Conservation (phyloP, 2,329 filamentous ascomycete species). For the Amphichorda felina region DNA sequence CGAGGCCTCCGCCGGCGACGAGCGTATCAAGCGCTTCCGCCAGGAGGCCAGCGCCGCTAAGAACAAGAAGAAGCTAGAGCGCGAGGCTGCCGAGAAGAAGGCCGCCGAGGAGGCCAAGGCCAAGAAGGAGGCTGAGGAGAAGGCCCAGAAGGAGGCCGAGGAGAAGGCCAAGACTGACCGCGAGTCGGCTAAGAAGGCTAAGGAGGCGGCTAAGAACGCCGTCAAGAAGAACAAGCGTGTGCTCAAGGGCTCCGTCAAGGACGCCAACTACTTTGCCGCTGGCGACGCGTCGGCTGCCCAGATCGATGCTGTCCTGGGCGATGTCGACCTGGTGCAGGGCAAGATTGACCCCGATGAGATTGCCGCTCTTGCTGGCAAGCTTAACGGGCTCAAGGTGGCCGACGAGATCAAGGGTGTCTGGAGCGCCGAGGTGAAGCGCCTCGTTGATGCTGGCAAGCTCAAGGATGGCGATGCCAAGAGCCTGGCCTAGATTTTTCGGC, state of each 20-base stretch:
- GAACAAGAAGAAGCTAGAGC: constrained; percentile 88
- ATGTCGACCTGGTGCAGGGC: constrained; percentile 76
- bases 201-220: constrained; percentile 96
- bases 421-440: constrained; percentile 62
- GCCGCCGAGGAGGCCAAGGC: constrained; percentile 74
- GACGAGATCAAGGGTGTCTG: constrained; percentile 81
- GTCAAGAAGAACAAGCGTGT: constrained; percentile 99
- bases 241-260: constrained; percentile 86
- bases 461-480: constrained; percentile 73
- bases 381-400: constrained; percentile 67
- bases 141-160: constrained; percentile 72
- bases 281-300: constrained; percentile 62
- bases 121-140: constrained; percentile 74
- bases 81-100: constrained; percentile 83
- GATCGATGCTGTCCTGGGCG: constrained; percentile 72
- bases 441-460: constrained; percentile 73
- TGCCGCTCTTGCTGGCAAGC: constrained; percentile 67
- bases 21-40: constrained; percentile 95
- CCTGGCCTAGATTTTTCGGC: constrained; percentile 48
- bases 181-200: constrained; percentile 84
- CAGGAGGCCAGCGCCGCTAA: constrained; percentile 85
- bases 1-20: constrained; percentile 71
- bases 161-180: constrained; percentile 75
- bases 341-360: constrained; percentile 91
- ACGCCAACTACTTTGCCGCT: constrained; percentile 86